Evolutionary conservation across 768 basidiomycete species (phyloP).

Genomic region (Lactifluus rugatus): DNA sequence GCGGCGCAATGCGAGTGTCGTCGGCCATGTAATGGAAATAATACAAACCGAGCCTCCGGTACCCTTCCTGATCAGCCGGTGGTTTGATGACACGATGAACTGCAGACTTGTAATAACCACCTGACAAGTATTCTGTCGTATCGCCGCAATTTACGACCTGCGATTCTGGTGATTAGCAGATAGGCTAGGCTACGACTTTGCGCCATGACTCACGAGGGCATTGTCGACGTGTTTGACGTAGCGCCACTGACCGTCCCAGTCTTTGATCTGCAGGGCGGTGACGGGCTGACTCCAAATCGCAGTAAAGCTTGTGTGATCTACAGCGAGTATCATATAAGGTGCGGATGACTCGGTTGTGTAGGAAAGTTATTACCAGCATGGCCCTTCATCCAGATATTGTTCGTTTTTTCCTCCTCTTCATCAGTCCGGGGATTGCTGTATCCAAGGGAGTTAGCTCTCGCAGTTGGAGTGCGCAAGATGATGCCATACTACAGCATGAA

Average conservation of each 20-base stretch:
- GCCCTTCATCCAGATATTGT: slow-evolving; percentile 31
- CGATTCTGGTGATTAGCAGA: background rate
- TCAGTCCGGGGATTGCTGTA: slow-evolving; percentile 27
- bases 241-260: slow-evolving; percentile 30
- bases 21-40: slow-evolving; percentile 30
- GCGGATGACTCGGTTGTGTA: background rate
- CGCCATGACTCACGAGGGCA: slow-evolving; percentile 24
- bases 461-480: background rate
- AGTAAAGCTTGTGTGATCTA: slow-evolving; percentile 29
- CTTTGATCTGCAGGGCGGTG: slow-evolving; percentile 29
- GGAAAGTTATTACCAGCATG: slow-evolving; percentile 25
- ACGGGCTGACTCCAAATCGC: slow-evolving; percentile 33
- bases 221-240: slow-evolving; percentile 31
- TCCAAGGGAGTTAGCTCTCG: background rate
- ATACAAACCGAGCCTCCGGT: slow-evolving; percentile 28
- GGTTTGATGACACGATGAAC: slow-evolving; percentile 33
- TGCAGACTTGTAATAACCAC: slow-evolving; percentile 30
- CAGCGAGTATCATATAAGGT: background rate
- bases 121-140: slow-evolving; percentile 28
- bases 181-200: background rate
- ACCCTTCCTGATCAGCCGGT: slow-evolving; percentile 28
- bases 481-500: slow-evolving; percentile 56
- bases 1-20: slow-evolving; percentile 24
- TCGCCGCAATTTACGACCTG: slow-evolving; percentile 36
- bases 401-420: slow-evolving; percentile 27